phyloP scores from a whole-genome alignment of 2,329 filamentous ascomycete species.

The Diaporthe aspalathi region DNA sequence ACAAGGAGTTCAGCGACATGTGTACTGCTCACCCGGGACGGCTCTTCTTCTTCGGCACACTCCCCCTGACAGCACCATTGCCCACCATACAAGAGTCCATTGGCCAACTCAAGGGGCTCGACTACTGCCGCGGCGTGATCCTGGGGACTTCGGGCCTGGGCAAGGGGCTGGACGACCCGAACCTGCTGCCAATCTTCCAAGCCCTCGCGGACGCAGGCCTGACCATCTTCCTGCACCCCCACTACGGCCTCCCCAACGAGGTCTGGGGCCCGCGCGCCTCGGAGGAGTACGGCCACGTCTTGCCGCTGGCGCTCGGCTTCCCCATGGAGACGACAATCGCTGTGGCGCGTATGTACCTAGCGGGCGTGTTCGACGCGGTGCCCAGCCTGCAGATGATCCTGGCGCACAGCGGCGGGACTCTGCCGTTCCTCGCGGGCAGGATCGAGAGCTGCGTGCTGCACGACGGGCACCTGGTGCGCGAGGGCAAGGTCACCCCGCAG shows the following conservation, averaged over 20 bases:
- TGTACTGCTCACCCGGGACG: constrained; percentile 74
- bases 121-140: constrained; percentile 84
- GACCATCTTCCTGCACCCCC: constrained; percentile 87
- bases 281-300: constrained; percentile 84
- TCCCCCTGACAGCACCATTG: constrained; percentile 78
- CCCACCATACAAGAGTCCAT: constrained; percentile 75
- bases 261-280: constrained; percentile 80
- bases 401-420: constrained; percentile 87
- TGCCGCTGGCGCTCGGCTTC: constrained; percentile 87
- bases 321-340: constrained; percentile 94
- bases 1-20: constrained; percentile 80
- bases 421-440: constrained; percentile 88
- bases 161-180: constrained; percentile 81
- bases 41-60: constrained; percentile 84
- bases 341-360: constrained; percentile 86
- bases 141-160: constrained; percentile 87
- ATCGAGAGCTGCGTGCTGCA: constrained; percentile 90
- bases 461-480: constrained; percentile 78
- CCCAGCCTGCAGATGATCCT: constrained; percentile 77
- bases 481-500: constrained; percentile 63
- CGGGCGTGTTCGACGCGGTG: constrained; percentile 84
- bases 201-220: constrained; percentile 74
- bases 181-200: constrained; percentile 77
- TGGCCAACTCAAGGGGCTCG: constrained; percentile 67
- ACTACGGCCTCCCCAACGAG: constrained; percentile 85